phyloP scores from a whole-genome alignment of 129 eudicot species.

The Tagetes erecta region DNA sequence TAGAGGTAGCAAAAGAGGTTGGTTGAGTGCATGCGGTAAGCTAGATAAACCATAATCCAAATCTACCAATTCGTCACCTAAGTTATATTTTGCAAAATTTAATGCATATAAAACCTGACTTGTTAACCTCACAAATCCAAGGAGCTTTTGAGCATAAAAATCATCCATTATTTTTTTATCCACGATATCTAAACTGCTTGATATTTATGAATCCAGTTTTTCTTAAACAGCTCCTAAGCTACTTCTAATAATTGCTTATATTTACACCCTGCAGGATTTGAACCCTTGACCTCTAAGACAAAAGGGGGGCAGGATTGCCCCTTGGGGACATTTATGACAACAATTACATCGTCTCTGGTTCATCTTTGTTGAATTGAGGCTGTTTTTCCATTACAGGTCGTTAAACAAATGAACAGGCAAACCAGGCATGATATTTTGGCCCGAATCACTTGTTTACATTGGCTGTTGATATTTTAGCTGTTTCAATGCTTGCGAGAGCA shows the following conservation, averaged over 20 bases:
- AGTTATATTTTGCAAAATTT: neutral
- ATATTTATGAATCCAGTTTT: neutral
- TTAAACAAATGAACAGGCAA: constrained; percentile 21
- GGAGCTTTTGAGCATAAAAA: neutral
- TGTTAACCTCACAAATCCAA: neutral
- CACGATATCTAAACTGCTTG: neutral
- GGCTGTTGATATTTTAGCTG: neutral
- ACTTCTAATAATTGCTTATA: too few species aligned
- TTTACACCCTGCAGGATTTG: too few species aligned
- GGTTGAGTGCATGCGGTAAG: neutral
- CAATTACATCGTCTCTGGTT: neutral
- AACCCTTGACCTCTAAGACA: too few species aligned
- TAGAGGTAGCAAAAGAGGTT: neutral
- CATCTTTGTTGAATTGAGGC: constrained; percentile 17
- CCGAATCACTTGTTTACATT: too few species aligned
- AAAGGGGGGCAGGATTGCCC: too few species aligned
- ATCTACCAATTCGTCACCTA: neutral
- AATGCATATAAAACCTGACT: neutral
- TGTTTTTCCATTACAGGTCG: constrained; percentile 22
- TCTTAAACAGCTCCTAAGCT: too few species aligned
- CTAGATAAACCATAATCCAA: neutral
- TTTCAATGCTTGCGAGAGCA: neutral
- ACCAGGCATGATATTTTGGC: neutral
- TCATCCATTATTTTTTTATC: constrained; percentile 16
- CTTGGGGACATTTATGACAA: too few species aligned